Base-by-base conservation (phyloP, 2,329 filamentous ascomycete species). In the Epicoccum sorghinum region DNA sequence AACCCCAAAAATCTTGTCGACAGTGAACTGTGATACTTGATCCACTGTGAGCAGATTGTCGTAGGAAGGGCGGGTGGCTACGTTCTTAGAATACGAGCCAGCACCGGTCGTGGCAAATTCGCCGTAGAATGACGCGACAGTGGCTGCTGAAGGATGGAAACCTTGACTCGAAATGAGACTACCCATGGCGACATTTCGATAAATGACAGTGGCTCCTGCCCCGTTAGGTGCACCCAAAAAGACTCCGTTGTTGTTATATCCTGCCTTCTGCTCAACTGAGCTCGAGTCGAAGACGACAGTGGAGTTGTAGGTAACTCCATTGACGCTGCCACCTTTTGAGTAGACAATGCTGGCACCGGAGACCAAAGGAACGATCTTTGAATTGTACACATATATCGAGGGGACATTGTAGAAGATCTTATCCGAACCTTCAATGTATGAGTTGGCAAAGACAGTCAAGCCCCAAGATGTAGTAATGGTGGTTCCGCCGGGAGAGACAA, bases 401-500 rank as follows among this genome's bases (percentile, higher is more conserved):
- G 74, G 71, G 9, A 72, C 76, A 32, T 74, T 72, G 52, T 75
- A 76, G 44, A 81, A 71, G 1, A 78, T 58, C 57, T 79, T 79
- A 43, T 78, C 75, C 5, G 69, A 57, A 2, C 76, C 78, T 52
- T 80, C 76, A 7, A 81, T 69, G 50, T 79, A 80, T 0, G 76
- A 79, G 56, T 79, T 73, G 7, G 77, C 76, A 23, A 81, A 71
- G 24, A 81, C 58, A 1, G 69, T 72, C 0, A 75, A 64, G 3
- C 76, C 74, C 8, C 63, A 59, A 1, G 68, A 64, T 4, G 69
- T 59, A 4, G 60, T 68, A 7, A 74, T 64, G 3, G 62, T 67
- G 23, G 62, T 59, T 5, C 57, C 58, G 12, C 78, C 77, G 0
- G 74, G 71, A 5, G 77, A 73, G 4, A 80, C 61, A 4, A 81